phyloP scores from a whole-genome alignment of 129 eudicot genomes.

The Arctium lappa region DNA sequence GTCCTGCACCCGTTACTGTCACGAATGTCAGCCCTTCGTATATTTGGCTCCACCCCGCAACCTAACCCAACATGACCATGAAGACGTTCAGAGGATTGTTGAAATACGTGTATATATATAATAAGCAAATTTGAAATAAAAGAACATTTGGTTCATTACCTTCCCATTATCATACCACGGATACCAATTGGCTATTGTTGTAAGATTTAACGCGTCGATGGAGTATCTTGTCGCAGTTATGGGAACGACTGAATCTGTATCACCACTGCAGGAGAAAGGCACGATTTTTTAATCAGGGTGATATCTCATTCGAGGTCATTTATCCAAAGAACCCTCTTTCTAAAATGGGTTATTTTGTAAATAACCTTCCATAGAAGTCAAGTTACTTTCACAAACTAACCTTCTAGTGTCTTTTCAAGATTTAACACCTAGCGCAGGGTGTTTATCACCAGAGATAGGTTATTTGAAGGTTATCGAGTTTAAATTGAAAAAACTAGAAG shows the following conservation, averaged over 20 bases:
- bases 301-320: background rate
- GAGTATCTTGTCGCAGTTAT: slow-evolving; percentile 81
- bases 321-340: no score
- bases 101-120: background rate
- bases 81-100: background rate
- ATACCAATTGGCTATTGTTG: slow-evolving; percentile 67
- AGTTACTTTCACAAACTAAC: no score
- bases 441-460: no score
- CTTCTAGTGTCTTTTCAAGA: no score
- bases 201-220: slow-evolving; percentile 76
- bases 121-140: background rate
- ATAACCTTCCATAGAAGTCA: no score
- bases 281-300: background rate
- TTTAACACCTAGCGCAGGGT: no score
- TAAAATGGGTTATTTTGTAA: no score
- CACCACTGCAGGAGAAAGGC: slow-evolving; percentile 48
- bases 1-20: slow-evolving; percentile 89
- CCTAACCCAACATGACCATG: slow-evolving; percentile 32
- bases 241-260: slow-evolving; percentile 89
- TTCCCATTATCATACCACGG: slow-evolving; percentile 78
- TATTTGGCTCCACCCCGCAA: slow-evolving; percentile 91
- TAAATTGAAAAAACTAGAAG: no score
- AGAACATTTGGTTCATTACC: slow-evolving; percentile 28
- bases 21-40: slow-evolving; percentile 78
- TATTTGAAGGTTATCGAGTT: no score